Base-by-base conservation (phyloP, 495 filamentous ascomycete genomes). In the Monascus purpureus region DNA sequence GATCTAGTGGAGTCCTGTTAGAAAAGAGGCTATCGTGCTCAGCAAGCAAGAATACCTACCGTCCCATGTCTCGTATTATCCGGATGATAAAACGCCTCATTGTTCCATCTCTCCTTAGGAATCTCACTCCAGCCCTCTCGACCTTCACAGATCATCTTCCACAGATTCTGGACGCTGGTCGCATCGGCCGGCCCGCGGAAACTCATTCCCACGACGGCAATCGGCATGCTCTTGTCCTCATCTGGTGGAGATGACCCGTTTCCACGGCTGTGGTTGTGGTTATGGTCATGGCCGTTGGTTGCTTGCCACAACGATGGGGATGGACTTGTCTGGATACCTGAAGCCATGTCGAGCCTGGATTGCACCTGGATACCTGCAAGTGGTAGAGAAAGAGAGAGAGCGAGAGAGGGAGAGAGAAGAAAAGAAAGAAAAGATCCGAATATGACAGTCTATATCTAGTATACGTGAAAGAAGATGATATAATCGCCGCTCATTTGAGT, bases 201-300 rank as follows among this genome's bases (percentile, higher is more conserved):
- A 15, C 58, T 59, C 50, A 72, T 58, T 33, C 69, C 68, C 33
- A 72, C 46, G 29, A 73, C 57, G 17, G 68, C 69, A 35, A 73
- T 67, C 1, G 69, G 69, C 61, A 15, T 20, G 24, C 8, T 17
- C 6, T 24, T 22, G 13, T 17, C 16, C 15, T 33, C 31, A n/a
- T n/a, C n/a, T n/a, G n/a, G 32, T n/a, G 18, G 30, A 25, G n/a
- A 25, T n/a, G 22, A 25, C 7, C 7, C 22, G 7, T n/a, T 7
- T 6, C 22, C n/a, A 7, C 22, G 7, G 7, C 22, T n/a, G 7
- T 6, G 7, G 22, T 7, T 7, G 7, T n/a, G 7, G n/a, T 25
- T 7, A 25, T 25, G n/a, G 22, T 25, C 7, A 25, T 7, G n/a
- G 7, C 22, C 7, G n/a, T 7, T 7, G 22, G n/a, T 6, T 7